These are phyloP conservation scores for Pythium oligandrum DNA, from an alignment of 352 stramenopile genomes.

Conservation along the genomic window DNA sequence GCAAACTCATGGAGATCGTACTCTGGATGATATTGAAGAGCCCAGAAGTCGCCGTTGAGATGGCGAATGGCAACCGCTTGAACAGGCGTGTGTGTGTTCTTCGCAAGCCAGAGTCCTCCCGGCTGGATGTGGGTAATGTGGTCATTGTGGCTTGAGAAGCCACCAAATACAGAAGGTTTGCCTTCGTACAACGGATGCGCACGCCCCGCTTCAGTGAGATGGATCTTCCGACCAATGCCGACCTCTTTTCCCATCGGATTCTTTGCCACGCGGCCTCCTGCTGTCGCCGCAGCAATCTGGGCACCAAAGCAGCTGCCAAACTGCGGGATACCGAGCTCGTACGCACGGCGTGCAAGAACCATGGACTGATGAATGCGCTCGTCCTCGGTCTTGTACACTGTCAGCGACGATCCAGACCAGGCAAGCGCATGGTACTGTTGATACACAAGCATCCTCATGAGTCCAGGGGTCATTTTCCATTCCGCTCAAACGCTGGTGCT, in stretches of 20 bases:
- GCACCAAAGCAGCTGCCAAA: slow-evolving; percentile 75
- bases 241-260: slow-evolving; percentile 67
- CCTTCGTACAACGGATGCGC: slow-evolving; percentile 73
- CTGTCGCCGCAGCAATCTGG: slow-evolving; percentile 52
- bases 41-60: slow-evolving; percentile 74
- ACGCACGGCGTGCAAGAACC: slow-evolving; percentile 31
- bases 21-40: slow-evolving; percentile 72
- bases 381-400: slow-evolving; percentile 52
- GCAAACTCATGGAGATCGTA: slow-evolving; percentile 78
- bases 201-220: slow-evolving; percentile 42
- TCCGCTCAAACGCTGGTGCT: background rate
- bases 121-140: slow-evolving; percentile 55
- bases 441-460: background rate
- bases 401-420: slow-evolving; percentile 74
- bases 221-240: slow-evolving; percentile 63
- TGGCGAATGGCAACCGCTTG: slow-evolving; percentile 52
- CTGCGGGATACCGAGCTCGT: slow-evolving; percentile 54
- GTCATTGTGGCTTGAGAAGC: slow-evolving; percentile 76
- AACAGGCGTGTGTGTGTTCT: slow-evolving; percentile 54
- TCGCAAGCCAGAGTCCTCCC: slow-evolving; percentile 42
- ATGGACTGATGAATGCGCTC: slow-evolving; percentile 43
- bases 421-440: slow-evolving; percentile 62
- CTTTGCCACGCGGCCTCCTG: slow-evolving; percentile 49
- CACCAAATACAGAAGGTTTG: slow-evolving; percentile 63
- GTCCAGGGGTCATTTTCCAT: background rate